Evolutionary conservation across 163 green algal genomes (phyloP).

Genomic region (Scenedesmus sp.): DNA sequence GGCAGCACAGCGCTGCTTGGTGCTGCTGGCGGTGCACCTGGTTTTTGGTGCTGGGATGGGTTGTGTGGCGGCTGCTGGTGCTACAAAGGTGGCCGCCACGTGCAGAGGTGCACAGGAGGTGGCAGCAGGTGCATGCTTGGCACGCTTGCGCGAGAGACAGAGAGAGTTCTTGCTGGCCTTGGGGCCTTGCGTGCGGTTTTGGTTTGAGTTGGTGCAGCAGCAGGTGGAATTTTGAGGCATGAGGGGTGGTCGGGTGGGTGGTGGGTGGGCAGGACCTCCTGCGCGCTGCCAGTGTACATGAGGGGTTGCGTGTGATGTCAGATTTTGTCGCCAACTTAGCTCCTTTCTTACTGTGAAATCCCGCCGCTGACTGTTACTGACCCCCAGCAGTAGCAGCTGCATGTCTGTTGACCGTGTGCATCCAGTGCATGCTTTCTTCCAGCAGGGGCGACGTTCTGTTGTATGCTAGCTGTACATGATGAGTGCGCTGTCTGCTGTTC

Average conservation of each 20-base stretch:
- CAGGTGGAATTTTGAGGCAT: not conserved
- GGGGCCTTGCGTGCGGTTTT: not conserved
- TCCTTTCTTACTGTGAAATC: constrained; percentile 1
- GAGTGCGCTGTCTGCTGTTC: constrained; percentile 6
- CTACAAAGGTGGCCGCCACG: not conserved
- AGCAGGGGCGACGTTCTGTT: not conserved
- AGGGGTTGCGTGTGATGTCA: not conserved
- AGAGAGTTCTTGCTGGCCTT: not conserved
- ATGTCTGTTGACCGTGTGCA: not conserved
- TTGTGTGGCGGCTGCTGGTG: not conserved
- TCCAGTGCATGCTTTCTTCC: not conserved
- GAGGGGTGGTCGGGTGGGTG: not conserved
- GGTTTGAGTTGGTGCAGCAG: not conserved
- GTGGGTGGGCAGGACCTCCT: not conserved
- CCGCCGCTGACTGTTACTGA: not conserved
- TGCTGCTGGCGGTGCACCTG: not conserved
- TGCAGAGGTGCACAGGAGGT: not conserved
- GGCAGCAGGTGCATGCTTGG: not conserved
- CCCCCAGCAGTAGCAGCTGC: not conserved
- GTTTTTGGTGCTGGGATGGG: not conserved
- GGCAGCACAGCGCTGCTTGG: not conserved
- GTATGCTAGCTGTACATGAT: not conserved
- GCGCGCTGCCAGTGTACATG: not conserved
- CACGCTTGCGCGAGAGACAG: not conserved
- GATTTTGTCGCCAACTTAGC: not conserved